Evolutionary conservation across 306 rosid genomes (phyloP).

Genomic region (Leucaena leucocephala): DNA sequence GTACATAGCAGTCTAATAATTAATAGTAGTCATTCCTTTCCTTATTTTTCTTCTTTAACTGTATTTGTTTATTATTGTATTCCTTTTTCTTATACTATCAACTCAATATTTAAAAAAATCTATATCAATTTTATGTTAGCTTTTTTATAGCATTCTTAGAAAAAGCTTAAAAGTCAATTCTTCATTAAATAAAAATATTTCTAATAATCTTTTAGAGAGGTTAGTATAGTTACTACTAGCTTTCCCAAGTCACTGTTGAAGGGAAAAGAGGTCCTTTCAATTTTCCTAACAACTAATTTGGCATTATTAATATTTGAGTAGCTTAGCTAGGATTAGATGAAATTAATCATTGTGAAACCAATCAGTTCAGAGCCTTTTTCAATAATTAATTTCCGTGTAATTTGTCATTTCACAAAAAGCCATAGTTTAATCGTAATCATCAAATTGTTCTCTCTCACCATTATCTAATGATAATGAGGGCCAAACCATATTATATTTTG

Average conservation of each 20-base stretch:
- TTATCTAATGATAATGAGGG: neutral
- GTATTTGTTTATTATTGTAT: neutral
- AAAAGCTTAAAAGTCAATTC: neutral
- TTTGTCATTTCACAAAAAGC: slow-evolving; percentile 20
- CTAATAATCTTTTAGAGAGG: neutral
- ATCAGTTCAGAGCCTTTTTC: neutral
- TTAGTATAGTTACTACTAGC: neutral
- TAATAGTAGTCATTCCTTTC: neutral
- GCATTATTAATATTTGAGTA: neutral
- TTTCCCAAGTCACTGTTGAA: slow-evolving; percentile 4
- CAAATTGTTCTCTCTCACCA: neutral
- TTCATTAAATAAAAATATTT: neutral
- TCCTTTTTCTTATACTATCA: no score
- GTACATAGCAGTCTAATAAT: neutral
- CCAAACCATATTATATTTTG: neutral
- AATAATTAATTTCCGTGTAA: neutral
- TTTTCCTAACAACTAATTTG: neutral
- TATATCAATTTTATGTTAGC: no score
- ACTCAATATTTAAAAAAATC: no score
- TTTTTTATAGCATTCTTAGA: neutral
- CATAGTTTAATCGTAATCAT: slow-evolving; percentile 8
- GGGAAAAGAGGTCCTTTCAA: neutral
- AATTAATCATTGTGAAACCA: neutral
- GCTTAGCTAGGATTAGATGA: neutral
- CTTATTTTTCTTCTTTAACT: neutral